Percentiles rank a stretch among this genome's conserved stretches.
These are phyloP conservation scores for Xylaria sp. DNA, from an alignment of 2,329 filamentous ascomycete genomes.

Conservation along the genomic window DNA sequence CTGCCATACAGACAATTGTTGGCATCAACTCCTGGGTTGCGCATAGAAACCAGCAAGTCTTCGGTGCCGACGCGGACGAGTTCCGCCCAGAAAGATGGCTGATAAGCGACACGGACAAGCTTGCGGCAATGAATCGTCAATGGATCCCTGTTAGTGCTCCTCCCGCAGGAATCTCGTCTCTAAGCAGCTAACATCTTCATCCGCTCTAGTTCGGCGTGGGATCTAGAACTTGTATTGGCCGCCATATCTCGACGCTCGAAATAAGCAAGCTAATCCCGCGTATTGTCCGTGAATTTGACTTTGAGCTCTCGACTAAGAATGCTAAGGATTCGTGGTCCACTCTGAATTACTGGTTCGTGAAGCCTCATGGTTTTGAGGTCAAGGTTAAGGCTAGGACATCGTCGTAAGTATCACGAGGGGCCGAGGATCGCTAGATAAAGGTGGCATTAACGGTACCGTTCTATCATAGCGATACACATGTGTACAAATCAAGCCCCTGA, in stretches of 20 bases:
- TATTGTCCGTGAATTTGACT: slow-evolving; percentile 40
- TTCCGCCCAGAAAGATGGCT: slow-evolving; percentile 47
- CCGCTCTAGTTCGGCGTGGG: slow-evolving; percentile 51
- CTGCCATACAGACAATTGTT: slow-evolving; percentile 47
- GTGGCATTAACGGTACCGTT: not conserved
- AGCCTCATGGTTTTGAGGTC: slow-evolving; percentile 37
- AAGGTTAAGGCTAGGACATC: slow-evolving; percentile 5
- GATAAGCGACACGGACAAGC: slow-evolving; percentile 28
- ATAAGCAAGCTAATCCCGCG: slow-evolving; percentile 53
- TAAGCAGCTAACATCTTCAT: slow-evolving; percentile 12
- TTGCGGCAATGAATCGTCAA: slow-evolving; percentile 42
- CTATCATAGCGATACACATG: not conserved
- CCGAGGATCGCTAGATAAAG: not conserved
- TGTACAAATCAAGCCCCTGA: not conserved
- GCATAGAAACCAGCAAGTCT: slow-evolving; percentile 55
- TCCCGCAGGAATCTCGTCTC: not conserved
- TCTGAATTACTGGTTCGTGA: slow-evolving; percentile 40
- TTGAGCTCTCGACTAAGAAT: slow-evolving; percentile 30
- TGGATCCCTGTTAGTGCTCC: slow-evolving; percentile 53
- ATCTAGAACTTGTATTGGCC: slow-evolving; percentile 52
- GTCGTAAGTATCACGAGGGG: not conserved
- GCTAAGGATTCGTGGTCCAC: slow-evolving; percentile 29
- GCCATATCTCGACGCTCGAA: slow-evolving; percentile 53
- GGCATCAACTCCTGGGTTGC: slow-evolving; percentile 58
- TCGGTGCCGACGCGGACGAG: slow-evolving; percentile 52